Base-by-base conservation (phyloP, 441 rosid species). In the Brassica hybrid region DNA sequence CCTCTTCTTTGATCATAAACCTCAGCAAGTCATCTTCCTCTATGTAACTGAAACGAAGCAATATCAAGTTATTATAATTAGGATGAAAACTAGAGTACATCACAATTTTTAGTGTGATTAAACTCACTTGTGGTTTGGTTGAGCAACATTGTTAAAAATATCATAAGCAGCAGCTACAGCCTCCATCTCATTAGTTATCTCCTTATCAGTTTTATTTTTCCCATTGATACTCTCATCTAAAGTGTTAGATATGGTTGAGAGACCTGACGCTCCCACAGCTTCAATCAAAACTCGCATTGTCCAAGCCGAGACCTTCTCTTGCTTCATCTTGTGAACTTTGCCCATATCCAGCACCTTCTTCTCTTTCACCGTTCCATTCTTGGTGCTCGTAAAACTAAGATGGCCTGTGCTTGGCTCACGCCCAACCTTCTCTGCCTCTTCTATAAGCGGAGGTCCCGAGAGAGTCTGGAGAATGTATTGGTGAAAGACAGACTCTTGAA, bases 1-100 rank as follows among this genome's bases (percentile, higher is more conserved):
- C 97, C 81, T 93, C 98, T 75, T 93, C 97, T 78, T 86, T 89
- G 5, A 90, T 88, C 97, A 94, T 87, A 86, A 94, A 94, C 68
- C 94, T 84, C 69, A 67, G 7, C 1, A 94, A 83, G 73, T 93
- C 96, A 1, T 87, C 92, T 80, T 87, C 94, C 1, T 90, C 89
- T 3, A 94, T 86, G 85, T 80, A 90, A 79, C 97, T 94, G 52
- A 19, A 17, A 38, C 58, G 11, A 72, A 63, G 59, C 59, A 70
- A 41, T 30, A 13, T 0, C 12, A 75, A 64, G 8, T 57, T 41
- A 32, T 9, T 32, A 43, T 65, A 30, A 56, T 7, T 36, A 25
- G 10, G 16, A 68, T 54, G 23, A 69, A 43, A 50, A 48, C 45
- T 9, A 18, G 1, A 19, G 25, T 3, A 36, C 41, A 50, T 0